Evolutionary conservation across 192 early-diverging fungal species (phyloP).

Genomic region (Borealophlyctis nickersoniae): DNA sequence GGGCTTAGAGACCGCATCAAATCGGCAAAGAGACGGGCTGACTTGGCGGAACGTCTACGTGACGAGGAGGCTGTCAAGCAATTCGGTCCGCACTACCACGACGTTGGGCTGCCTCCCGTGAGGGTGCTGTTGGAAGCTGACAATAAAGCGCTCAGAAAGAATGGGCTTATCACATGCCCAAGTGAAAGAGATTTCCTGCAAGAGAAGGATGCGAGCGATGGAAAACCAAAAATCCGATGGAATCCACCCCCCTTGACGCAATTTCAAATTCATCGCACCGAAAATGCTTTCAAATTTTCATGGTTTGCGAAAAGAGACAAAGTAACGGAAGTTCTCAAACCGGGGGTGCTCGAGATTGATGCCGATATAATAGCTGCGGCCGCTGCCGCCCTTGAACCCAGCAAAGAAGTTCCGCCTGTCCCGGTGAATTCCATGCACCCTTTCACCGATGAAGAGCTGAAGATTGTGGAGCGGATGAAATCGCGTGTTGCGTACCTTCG

Average conservation of each 20-base stretch:
- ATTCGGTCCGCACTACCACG: background rate
- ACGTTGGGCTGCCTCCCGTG: background rate
- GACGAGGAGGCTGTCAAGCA: background rate
- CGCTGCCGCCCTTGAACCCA: slow-evolving; percentile 22
- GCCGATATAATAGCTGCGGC: slow-evolving; percentile 3
- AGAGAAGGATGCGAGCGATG: background rate
- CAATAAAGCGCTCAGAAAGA: background rate
- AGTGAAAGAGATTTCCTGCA: background rate
- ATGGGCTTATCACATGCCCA: background rate
- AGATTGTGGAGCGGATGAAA: slow-evolving; percentile 23
- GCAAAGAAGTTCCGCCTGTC: background rate
- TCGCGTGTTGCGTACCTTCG: slow-evolving; percentile 24
- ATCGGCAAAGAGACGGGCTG: too few species aligned
- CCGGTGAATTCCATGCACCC: slow-evolving; percentile 35
- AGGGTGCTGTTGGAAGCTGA: background rate
- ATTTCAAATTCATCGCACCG: slow-evolving; percentile 8
- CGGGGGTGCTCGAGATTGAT: slow-evolving; percentile 33
- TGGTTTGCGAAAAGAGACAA: slow-evolving; percentile 25
- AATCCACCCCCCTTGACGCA: background rate
- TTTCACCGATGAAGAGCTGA: slow-evolving; percentile 28
- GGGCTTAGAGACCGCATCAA: too few species aligned
- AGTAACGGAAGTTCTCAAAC: slow-evolving; percentile 18
- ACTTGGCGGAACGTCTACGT: too few species aligned
- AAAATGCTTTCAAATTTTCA: slow-evolving; percentile 22
- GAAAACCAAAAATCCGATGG: background rate